Percentiles rank a stretch among this genome's conserved stretches.
Conservation (phyloP, 2,329 filamentous ascomycete genomes). For the Graphilbum fragrans region DNA sequence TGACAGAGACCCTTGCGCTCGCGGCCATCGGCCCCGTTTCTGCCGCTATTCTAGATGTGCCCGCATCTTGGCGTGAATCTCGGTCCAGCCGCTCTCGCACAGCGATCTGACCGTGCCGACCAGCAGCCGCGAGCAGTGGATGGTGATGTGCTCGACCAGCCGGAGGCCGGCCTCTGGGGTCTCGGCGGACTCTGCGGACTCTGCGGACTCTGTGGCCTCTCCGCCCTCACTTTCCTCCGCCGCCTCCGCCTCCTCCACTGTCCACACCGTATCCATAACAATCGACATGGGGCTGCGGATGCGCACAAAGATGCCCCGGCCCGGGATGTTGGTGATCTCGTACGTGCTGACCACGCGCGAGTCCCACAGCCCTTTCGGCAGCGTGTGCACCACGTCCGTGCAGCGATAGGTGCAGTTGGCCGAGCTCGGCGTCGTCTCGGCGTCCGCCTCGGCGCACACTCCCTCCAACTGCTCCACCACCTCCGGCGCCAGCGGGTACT, state of each 20-base stretch:
- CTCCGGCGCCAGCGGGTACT: conserved; percentile 6
- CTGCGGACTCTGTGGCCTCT: conserved; percentile 10
- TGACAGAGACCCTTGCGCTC: background rate
- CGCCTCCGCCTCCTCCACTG: conserved; percentile 16
- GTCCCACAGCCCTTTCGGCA: conserved; percentile 44
- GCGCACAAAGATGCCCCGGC: conserved; percentile 34
- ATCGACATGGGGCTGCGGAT: conserved; percentile 37
- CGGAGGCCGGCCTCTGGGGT: conserved; percentile 18
- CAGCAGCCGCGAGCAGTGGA: conserved; percentile 37
- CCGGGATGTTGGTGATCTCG: conserved; percentile 37
- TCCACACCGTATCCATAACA: conserved; percentile 42
- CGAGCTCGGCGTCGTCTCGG: conserved; percentile 11
- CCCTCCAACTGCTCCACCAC: conserved; percentile 1
- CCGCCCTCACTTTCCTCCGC: background rate
- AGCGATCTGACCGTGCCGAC: conserved; percentile 35
- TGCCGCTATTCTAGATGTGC: conserved; percentile 19
- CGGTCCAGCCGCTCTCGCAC: conserved; percentile 36
- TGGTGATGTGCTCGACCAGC: conserved; percentile 36
- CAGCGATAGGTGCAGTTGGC: conserved; percentile 28
- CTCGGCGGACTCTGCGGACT: background rate
- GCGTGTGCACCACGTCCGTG: conserved; percentile 35
- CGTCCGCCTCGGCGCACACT: background rate
- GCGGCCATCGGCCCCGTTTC: background rate
- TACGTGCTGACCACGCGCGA: conserved; percentile 39
- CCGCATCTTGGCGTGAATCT: conserved; percentile 37